Percentiles rank a stretch among this genome's conserved stretches.
These are phyloP conservation scores for Trichoderma orchidacearum DNA, from an alignment of 495 filamentous ascomycete species.

Conservation along the genomic window DNA sequence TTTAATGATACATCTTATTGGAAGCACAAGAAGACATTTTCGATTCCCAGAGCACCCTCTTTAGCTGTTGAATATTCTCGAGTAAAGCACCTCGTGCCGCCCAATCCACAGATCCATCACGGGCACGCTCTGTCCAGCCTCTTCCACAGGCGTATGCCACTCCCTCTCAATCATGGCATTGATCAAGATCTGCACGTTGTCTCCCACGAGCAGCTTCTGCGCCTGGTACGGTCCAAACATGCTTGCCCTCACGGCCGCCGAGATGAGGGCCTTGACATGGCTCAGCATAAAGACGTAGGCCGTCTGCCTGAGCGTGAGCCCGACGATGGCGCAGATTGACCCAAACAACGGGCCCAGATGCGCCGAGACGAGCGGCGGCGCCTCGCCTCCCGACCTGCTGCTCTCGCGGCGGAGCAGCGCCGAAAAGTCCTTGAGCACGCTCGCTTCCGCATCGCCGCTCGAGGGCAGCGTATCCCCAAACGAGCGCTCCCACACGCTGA, in stretches of 20 bases:
- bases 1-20: conserved; percentile 4
- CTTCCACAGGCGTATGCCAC: conserved; percentile 42
- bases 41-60: background rate
- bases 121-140: conserved; percentile 78
- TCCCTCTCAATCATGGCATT: conserved; percentile 46
- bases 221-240: conserved; percentile 90
- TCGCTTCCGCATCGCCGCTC: conserved; percentile 5
- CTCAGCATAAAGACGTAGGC: conserved; percentile 78
- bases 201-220: conserved; percentile 61
- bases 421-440: conserved; percentile 18
- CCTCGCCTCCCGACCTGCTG: background rate
- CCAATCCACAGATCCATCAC: conserved; percentile 90
- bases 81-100: conserved; percentile 89
- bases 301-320: conserved; percentile 46
- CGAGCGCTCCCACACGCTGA: conserved; percentile 80
- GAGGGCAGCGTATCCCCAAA: conserved; percentile 22
- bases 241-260: conserved; percentile 76
- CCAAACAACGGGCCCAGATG: conserved; percentile 79
- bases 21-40: background rate
- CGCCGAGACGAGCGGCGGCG: conserved; percentile 30
- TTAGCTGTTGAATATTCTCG: conserved; percentile 80
- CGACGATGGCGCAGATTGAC: conserved; percentile 48
- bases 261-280: conserved; percentile 78
- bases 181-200: conserved; percentile 46
- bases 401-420: conserved; percentile 16